These are phyloP conservation scores for Porcisia deanei DNA, from an alignment of 208 protist species.

Conservation along the genomic window DNA sequence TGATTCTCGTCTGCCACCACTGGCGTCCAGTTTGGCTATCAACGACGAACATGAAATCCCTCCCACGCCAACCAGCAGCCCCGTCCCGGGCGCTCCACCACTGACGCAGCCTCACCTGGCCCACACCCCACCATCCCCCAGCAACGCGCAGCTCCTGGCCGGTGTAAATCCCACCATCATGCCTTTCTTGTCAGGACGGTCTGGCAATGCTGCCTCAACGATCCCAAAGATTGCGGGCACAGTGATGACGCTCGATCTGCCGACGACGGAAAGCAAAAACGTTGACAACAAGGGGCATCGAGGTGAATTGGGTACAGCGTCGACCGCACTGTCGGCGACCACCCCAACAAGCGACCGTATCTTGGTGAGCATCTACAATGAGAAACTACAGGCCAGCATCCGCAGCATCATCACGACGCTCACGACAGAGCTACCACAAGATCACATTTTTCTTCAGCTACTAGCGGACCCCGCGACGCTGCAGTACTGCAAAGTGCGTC, in stretches of 20 bases:
- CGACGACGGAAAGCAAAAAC: background rate
- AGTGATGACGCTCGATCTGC: background rate
- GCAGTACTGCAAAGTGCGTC: conserved; percentile 72
- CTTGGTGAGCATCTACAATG: conserved; percentile 60
- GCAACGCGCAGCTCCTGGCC: conserved; percentile 16
- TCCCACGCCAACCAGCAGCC: background rate
- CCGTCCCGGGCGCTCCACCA: background rate
- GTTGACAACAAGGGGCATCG: background rate
- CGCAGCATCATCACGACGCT: conserved; percentile 60
- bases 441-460: conserved; percentile 83
- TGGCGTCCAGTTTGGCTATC: background rate
- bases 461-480: conserved; percentile 60
- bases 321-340: background rate
- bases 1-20: background rate
- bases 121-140: conserved; percentile 4
- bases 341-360: conserved; percentile 30
- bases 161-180: conserved; percentile 9
- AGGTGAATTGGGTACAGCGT: background rate
- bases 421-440: conserved; percentile 54
- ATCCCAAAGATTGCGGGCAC: background rate
- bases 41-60: background rate
- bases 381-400: conserved; percentile 70
- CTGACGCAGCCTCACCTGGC: background rate
- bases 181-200: background rate
- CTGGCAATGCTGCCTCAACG: background rate